phyloP scores from a whole-genome alignment of 2,329 filamentous ascomycete genomes.

The Lasiodiplodia hormozganensis region DNA sequence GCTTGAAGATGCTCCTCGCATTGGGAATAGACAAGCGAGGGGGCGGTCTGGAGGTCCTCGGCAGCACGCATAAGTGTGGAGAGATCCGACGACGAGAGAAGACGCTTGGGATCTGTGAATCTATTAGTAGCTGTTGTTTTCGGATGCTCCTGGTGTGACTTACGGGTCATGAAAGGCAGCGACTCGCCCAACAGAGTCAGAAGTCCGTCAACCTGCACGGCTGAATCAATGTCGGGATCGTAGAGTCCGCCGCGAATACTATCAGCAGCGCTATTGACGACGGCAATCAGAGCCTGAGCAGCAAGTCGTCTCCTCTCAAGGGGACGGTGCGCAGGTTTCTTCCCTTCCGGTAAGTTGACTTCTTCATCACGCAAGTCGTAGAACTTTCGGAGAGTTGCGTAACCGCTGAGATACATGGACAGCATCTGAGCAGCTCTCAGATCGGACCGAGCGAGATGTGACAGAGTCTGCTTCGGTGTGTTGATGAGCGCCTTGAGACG shows the following conservation, averaged over 20 bases:
- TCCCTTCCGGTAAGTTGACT: slow-evolving; percentile 47
- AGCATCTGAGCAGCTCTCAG: slow-evolving; percentile 82
- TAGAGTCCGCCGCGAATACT: slow-evolving; percentile 91
- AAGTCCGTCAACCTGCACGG: slow-evolving; percentile 87
- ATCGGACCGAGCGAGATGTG: slow-evolving; percentile 75
- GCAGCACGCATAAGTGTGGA: slow-evolving; percentile 77
- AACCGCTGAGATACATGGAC: slow-evolving; percentile 86
- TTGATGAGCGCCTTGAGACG: slow-evolving; percentile 73
- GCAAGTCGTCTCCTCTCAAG: slow-evolving; percentile 72
- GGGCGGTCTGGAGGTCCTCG: slow-evolving; percentile 80
- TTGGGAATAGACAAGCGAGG: slow-evolving; percentile 72
- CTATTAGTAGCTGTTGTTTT: slow-evolving; percentile 36
- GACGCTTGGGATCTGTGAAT: slow-evolving; percentile 53
- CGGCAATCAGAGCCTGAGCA: slow-evolving; percentile 76
- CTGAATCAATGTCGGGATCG: slow-evolving; percentile 78
- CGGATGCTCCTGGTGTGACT: slow-evolving; percentile 33
- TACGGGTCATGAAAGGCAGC: slow-evolving; percentile 71
- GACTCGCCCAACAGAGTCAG: slow-evolving; percentile 84
- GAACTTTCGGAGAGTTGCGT: slow-evolving; percentile 88
- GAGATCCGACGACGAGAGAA: slow-evolving; percentile 75
- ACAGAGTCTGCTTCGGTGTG: slow-evolving; percentile 74
- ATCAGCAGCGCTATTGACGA: slow-evolving; percentile 85
- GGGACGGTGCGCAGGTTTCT: slow-evolving; percentile 55
- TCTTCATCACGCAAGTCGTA: slow-evolving; percentile 85
- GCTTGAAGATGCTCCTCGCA: slow-evolving; percentile 81